A percentile compares a stretch with the other conserved stretches of the same genome.
Evolutionary conservation across 2,329 filamentous ascomycete genomes (phyloP).

Genomic region (Venturia effusa): DNA sequence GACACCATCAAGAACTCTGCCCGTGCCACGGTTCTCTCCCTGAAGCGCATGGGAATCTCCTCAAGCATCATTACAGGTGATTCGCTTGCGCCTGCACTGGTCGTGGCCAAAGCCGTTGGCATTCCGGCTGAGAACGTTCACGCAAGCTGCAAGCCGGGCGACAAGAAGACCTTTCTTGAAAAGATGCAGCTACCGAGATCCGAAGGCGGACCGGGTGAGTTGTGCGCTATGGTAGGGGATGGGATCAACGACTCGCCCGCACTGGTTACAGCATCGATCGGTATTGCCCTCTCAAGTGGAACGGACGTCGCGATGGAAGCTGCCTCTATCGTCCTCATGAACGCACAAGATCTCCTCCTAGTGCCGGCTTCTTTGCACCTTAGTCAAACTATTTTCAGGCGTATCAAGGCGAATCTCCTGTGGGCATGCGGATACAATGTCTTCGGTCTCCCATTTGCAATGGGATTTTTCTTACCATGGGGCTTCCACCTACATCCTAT

Average conservation of each 20-base stretch:
- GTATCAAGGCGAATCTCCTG: constrained; percentile 86
- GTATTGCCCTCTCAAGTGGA: constrained; percentile 83
- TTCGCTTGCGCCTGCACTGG: constrained; percentile 69
- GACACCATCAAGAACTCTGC: constrained; percentile 89
- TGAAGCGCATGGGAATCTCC: constrained; percentile 75
- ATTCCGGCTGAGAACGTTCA: constrained; percentile 67
- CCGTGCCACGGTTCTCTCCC: constrained; percentile 65
- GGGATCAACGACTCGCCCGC: constrained; percentile 98
- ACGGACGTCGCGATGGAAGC: constrained; percentile 98
- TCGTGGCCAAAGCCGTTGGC: constrained; percentile 73
- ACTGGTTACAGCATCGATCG: constrained; percentile 81
- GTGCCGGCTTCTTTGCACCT: constrained; percentile 82
- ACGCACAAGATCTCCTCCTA: constrained; percentile 73
- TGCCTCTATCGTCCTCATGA: constrained; percentile 92
- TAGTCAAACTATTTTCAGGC: constrained; percentile 71
- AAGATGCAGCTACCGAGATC: constrained; percentile 51
- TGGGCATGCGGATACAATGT: constrained; percentile 94
- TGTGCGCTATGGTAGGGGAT: constrained; percentile 94
- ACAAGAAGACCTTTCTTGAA: constrained; percentile 79
- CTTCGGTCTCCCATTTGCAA: constrained; percentile 85
- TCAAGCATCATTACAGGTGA: constrained; percentile 92
- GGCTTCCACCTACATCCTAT: constrained; percentile 84
- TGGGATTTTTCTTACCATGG: constrained; percentile 89
- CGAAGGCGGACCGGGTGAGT: constrained; percentile 42
- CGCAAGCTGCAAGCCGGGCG: constrained; percentile 78